Conservation (phyloP, 2,329 filamentous ascomycete species). For the Hypomyces rosellus region DNA sequence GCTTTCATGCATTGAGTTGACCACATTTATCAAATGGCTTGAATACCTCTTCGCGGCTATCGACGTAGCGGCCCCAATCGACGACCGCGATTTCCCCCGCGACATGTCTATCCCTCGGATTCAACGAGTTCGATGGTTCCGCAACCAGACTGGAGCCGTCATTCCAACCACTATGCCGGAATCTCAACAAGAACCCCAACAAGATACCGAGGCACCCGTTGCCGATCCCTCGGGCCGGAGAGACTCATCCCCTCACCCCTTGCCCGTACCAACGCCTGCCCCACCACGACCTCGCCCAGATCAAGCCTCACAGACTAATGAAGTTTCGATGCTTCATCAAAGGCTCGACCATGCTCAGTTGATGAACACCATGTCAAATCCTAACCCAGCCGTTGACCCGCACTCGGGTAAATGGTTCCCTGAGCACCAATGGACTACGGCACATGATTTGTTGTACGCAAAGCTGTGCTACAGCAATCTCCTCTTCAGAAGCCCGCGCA, state of each 20-base stretch:
- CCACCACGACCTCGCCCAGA: slow-evolving; percentile 11
- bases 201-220: slow-evolving; percentile 1
- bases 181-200: neutral
- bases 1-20: slow-evolving; percentile 57
- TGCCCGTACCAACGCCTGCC: slow-evolving; percentile 8
- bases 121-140: slow-evolving; percentile 46
- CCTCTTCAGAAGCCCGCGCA: slow-evolving; percentile 49
- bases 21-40: slow-evolving; percentile 62
- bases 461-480: slow-evolving; percentile 55
- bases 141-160: slow-evolving; percentile 26
- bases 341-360: slow-evolving; percentile 30
- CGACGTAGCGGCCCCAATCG: slow-evolving; percentile 62
- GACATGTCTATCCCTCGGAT: slow-evolving; percentile 57
- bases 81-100: slow-evolving; percentile 60
- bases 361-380: slow-evolving; percentile 40
- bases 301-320: slow-evolving; percentile 6
- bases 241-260: slow-evolving; percentile 13
- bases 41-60: slow-evolving; percentile 66
- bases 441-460: slow-evolving; percentile 54
- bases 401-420: slow-evolving; percentile 52
- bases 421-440: slow-evolving; percentile 46
- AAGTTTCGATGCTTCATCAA: slow-evolving; percentile 18
- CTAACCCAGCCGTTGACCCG: slow-evolving; percentile 39
- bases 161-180: slow-evolving; percentile 11
- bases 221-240: slow-evolving; percentile 4